Base-by-base conservation (phyloP, 495 filamentous ascomycete genomes). In the Parmelia sp. region DNA sequence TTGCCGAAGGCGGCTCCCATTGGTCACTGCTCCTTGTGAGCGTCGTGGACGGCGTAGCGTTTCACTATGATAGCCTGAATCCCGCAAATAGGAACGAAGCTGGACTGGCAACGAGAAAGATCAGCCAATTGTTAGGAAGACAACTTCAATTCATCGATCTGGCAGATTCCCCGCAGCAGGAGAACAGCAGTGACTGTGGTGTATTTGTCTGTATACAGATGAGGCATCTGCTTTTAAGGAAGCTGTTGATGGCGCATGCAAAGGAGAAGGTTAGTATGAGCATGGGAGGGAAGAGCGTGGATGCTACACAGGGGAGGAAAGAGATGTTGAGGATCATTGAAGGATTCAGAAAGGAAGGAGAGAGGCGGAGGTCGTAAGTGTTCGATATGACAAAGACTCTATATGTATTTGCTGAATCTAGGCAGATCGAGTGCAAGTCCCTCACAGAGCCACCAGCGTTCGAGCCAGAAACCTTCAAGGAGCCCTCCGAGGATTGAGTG, bases 191-290 rank as follows among this genome's bases (percentile, higher is more conserved):
- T 66, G 95, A 97, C 76, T 99, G 95, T 71, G 95, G 95, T 19
- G 91, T 99, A 0, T 97, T 91, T 73, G 95, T 99, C 3, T 97
- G 95, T 73, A 83, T 96, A 68, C 82, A 88, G 62, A 99, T 97
- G 92, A 82, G 89, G 45, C 85, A 96, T 74, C 75, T 99, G 21
- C 83, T 98, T 25, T 74, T 96, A 42, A 90, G 89, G 74, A 80
- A 89, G 55, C 76, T 99, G n/a, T 76, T 99, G 51, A 81, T 78
- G 53, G 90, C 88, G 6, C 86, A 89, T 68, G 83, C 86, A 1
- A 83, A 82, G 59, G 83, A 91, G 71, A 94, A 94, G 74, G 84
- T 97, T n/a, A 91, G 85, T 67, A 97, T 97, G 92, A 91, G 86
- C 66, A 87, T 99, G 80, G 86, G 83, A 0, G 88, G 88, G 17